Evolutionary conservation across 192 early-diverging fungal species (phyloP).

Genomic region (Gorgonomyces haynaldii): DNA sequence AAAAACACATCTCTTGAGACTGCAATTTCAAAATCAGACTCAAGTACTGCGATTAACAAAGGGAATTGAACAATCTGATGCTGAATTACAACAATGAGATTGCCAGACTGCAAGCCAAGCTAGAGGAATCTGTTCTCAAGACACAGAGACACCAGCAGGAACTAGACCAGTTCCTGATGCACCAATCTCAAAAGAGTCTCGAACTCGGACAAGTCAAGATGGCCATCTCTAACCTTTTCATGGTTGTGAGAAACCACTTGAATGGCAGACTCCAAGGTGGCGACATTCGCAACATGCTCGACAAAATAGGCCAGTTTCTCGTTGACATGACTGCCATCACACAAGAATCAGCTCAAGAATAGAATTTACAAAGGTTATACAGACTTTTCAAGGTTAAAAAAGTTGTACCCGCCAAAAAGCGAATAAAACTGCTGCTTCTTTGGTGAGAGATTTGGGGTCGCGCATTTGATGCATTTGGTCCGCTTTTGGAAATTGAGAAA

Average conservation of each 20-base stretch:
- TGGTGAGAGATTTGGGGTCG: no score
- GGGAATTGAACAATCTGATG: slow-evolving; percentile 52
- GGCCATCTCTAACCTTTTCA: slow-evolving; percentile 51
- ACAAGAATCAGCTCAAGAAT: no score
- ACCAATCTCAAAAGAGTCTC: slow-evolving; percentile 41
- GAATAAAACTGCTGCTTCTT: no score
- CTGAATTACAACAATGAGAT: slow-evolving; percentile 55
- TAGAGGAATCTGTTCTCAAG: slow-evolving; percentile 37
- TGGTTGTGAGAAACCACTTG: slow-evolving; percentile 42
- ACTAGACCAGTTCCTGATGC: slow-evolving; percentile 40
- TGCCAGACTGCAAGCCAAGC: slow-evolving; percentile 43
- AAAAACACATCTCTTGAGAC: no score
- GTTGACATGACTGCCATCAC: slow-evolving; percentile 15
- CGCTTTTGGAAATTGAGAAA: no score
- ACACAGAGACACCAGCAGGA: slow-evolving; percentile 38
- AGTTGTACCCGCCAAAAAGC: no score
- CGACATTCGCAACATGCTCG: slow-evolving; percentile 40
- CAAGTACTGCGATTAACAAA: no score
- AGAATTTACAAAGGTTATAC: no score
- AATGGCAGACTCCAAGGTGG: slow-evolving; percentile 33
- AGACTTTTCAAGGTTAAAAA: no score
- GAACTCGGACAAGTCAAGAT: slow-evolving; percentile 52
- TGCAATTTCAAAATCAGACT: no score
- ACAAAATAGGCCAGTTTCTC: slow-evolving; percentile 53
- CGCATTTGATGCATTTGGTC: no score